phyloP scores from a whole-genome alignment of 2,329 filamentous ascomycete species.

The Alternaria sp. region DNA sequence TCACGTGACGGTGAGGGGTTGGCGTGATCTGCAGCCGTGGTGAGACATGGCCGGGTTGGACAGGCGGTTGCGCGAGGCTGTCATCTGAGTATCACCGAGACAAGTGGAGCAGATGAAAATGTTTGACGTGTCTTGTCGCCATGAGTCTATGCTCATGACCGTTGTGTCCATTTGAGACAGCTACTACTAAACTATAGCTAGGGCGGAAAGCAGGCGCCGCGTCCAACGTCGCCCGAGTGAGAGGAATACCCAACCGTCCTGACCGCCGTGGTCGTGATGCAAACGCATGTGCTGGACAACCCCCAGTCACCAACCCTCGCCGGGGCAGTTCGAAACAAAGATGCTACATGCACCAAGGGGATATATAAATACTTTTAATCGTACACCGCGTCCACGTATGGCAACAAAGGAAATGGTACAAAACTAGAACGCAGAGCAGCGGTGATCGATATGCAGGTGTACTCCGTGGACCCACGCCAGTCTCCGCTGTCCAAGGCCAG shows the following conservation, averaged over 20 bases:
- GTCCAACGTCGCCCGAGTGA: conserved; percentile 27
- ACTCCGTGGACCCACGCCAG: conserved; percentile 32
- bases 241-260: conserved; percentile 30
- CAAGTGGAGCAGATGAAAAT: conserved; percentile 2
- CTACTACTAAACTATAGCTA: conserved; percentile 29
- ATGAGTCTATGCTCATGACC: conserved; percentile 28
- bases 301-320: conserved; percentile 23
- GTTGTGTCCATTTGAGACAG: conserved; percentile 29
- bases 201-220: conserved; percentile 30
- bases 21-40: conserved; percentile 16
- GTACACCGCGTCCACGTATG: conserved; percentile 34
- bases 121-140: conserved; percentile 22
- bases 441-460: conserved; percentile 32
- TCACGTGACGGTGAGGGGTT: conserved; percentile 20
- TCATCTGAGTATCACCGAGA: conserved; percentile 20
- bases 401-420: conserved; percentile 36
- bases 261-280: conserved; percentile 19
- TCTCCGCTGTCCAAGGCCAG: conserved; percentile 16
- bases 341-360: conserved; percentile 19
- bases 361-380: conserved; percentile 45
- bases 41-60: conserved; percentile 22
- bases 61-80: conserved; percentile 20
- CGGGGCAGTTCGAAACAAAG: conserved; percentile 27
- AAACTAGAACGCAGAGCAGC: conserved; percentile 27
- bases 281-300: conserved; percentile 13